Base-by-base conservation (phyloP, 768 basidiomycete species). In the Gautieria morchelliformis region DNA sequence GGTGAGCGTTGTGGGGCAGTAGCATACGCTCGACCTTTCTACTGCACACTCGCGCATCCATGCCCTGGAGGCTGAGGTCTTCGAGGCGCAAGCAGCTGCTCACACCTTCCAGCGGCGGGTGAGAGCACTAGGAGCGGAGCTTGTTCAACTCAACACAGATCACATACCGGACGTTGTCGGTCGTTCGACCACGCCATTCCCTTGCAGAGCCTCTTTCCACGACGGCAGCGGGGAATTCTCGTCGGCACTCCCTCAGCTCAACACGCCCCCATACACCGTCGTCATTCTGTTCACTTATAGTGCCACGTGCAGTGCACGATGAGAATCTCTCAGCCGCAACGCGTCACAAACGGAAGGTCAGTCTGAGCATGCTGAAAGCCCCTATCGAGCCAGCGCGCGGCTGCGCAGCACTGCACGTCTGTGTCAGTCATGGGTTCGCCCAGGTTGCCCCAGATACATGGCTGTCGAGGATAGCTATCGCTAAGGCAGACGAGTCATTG, bases 311-410 rank as follows among this genome's bases (percentile, higher is more conserved):
- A 1, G 76, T 82, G 4, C 80, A 88, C 57, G 88, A 90, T 59
- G 78, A 82, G 30, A 79, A 77, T 52, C 75, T 93, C 49, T 81
- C 86, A 7, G 78, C 86, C 0, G 87, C 89, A 68, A 84, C 86
- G 37, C 74, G 80, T 30, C 89, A 92, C 69, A 91, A 91, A 65
- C 85, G 90, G 56, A 80, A 83, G 63, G 82, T 90, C 63, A 89
- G 87, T 70, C 70, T 93, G 63, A 82, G 85, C 69, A 93, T 94
- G 88, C 81, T 94, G 52, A 92, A 91, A 66, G 90, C 89, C 20
- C 82, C 92, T 45, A 93, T 93, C 63, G 88, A 92, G 87, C 67
- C 91, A 93, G 69, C 72, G 77, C 19, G 81, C 77, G 70, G 71
- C 2, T 70, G 70, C 22, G 62, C 63, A 33, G 64, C 53, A 14